Evolutionary conservation across 805 yeast genomes (phyloP), one percentile per base, ranked within the genome.

Genomic region (Kodamaea restingae): DNA sequence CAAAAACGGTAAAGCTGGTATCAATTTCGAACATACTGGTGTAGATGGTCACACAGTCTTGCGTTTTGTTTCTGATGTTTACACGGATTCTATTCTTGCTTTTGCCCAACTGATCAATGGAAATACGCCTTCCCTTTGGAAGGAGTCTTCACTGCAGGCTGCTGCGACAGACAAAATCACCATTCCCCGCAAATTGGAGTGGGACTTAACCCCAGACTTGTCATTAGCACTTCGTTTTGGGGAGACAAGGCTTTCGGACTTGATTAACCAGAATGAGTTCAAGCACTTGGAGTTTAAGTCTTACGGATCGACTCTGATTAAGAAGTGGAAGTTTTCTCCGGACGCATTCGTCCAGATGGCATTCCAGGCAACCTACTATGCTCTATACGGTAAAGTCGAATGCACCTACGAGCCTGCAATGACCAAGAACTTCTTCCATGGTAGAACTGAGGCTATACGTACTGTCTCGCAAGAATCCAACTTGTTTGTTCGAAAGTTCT

Each of bases 351-450:
- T 84, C 27, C 97, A 88, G 60, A 87, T 88, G 91, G 83, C 88
- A 17, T 87, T 88, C 69, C 96, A 88, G 61, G 86, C 93, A 7
- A 88, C 95, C 3, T 88, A 88, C 60, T 88, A 86, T 55, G 95
- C 96, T 0, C 71, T 88, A 27, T 88, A 88, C 56, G 96, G 97
- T 35, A 85, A 84, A 55, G 91, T 88, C 28, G 97, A 88, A 60
- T 85, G 95, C 47, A 87, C 95, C 4, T 88, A 88, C 58, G 97
- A 88, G 63, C 97, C 97, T 2, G 96, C 96, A 7, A 88, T 88
- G 97, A 90, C 96, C 3, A 88, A 88, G 60, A 70, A 69, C 43
- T 88, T 81, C 57, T 73, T 82, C 46, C 95, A 88, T 56, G 97
- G 96, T 8, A 75, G 97, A 58, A 88, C 97, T 1, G 97, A 88